Base-by-base conservation (phyloP, 371 early-diverging fungal species). In the Mycotypha africana region DNA sequence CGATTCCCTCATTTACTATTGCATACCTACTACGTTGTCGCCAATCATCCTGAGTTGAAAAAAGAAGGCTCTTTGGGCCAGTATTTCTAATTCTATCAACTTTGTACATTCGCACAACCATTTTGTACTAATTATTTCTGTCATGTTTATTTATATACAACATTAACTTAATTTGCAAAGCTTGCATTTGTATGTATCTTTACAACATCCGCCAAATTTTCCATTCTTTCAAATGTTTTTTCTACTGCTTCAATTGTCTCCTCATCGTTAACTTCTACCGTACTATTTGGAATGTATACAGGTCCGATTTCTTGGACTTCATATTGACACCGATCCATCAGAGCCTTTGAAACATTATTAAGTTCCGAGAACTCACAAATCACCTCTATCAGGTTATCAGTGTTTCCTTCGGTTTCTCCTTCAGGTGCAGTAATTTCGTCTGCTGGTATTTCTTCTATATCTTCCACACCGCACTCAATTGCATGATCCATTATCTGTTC, bases 1-100 rank as follows among this genome's bases (percentile, higher is more conserved):
- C 71, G 93, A 54, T 97, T 95, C 70, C 96, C 97, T 10, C 76
- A 79, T 41, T 65, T 97, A 38, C 73, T 97, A 42, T 59, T 95
- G 46, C 89, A 91, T 48, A 68, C 78, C 22, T 85, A 83, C 42
- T 74, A 81, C 62, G 64, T 81, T 38, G 62, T 84, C 20, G 70
- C 81, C 2, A 71, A 78, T 21, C 70, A 78, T 42, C 71, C 70
- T 17, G 47, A 31, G 15, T 54, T 88, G 8, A 56, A 72, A 40
- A 62, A 68, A 28, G 91, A 90, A 56, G 70, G 71, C 15, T 65
- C 84, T 43, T 80, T 90, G 45, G 60, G 65, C 49, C 78, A 76
- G 48, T 88, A 87, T 53, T 87, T 88, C 42, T 58, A 49, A 44
- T n/a, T n/a, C n/a, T n/a, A n/a, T n/a, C n/a, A n/a, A n/a, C n/a